Evolutionary conservation across 2,329 filamentous ascomycete genomes (phyloP), one percentile per base, ranked within the genome.

Genomic region (Xylaria sp.): DNA sequence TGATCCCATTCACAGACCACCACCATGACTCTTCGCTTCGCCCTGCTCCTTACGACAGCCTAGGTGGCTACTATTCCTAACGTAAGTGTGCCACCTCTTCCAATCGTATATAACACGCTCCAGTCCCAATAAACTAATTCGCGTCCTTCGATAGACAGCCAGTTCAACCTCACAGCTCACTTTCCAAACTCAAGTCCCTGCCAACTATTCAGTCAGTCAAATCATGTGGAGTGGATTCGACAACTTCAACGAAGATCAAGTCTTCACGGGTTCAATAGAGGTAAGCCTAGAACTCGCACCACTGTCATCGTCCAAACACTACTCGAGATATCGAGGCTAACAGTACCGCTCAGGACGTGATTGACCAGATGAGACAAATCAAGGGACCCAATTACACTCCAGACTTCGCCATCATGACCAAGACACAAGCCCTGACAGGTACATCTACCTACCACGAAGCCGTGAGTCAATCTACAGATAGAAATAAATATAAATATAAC

Each of bases 1-100:
- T 23, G 33, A 25, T 8, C n/a, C 12, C 2, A 98, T 33, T 28
- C 20, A 57, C 1, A n/a, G 7, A 10, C 13, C 20, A 33, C 20
- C 1, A 67, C 64, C 49, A 15, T 28, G 33, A 36, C 33, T 33
- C 25, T n/a, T 33, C 4, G 13, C 43, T 8, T 57, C 23, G 13
- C 57, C 25, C 33, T 31, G 9, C 49, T 59, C 15, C 4, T 57
- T 33, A 15, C 20, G 6, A 12, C 56, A 43, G 56, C 56, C 28
- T 58, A 28, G 56, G 56, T 61, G 23, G 41, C 49, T 36, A 39
- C 9, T 2, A 13, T 62, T 31, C 51, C 49, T 18, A 25, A 13
- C 33, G 66, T 64, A 59, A 13, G 66, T 1, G 36, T 15, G 18
- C 18, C 28, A 28, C 28, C 28, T 28, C 28, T 28, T 28, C 28